Conservation (phyloP, 148 eudicot genomes). For the Rhododendron williamsianum region DNA sequence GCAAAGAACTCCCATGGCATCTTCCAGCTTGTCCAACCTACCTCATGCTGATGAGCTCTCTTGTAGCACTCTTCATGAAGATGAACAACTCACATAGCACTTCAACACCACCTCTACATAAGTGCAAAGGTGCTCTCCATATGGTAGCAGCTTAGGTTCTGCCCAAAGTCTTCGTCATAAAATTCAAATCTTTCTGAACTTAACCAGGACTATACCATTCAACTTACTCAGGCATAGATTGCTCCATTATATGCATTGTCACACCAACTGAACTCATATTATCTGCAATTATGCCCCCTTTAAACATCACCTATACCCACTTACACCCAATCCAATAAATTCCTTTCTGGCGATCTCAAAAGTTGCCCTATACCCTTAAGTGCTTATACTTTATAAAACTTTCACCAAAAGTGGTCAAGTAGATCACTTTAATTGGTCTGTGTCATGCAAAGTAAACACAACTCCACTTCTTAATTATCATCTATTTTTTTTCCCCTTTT, state of each 20-base stretch:
- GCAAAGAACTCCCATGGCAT: neutral
- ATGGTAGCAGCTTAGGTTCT: neutral
- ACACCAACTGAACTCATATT: neutral
- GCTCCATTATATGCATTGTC: neutral
- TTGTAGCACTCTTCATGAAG: neutral
- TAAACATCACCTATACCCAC: neutral
- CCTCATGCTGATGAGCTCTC: neutral
- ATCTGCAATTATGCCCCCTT: neutral
- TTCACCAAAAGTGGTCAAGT: neutral
- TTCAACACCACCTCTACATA: neutral
- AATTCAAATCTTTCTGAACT: neutral
- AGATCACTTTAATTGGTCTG: neutral
- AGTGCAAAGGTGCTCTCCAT: neutral
- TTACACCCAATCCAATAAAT: neutral
- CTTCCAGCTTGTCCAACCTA: neutral
- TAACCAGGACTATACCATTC: neutral
- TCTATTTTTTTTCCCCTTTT: neutral
- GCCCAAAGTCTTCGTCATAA: neutral
- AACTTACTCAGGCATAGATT: neutral
- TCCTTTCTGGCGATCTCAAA: neutral
- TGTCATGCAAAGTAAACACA: neutral
- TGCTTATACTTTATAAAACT: neutral
- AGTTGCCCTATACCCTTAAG: neutral
- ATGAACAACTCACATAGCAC: neutral
- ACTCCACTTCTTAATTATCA: neutral